Conservation (phyloP, 768 basidiomycete genomes). For the Mycena indigotica region DNA sequence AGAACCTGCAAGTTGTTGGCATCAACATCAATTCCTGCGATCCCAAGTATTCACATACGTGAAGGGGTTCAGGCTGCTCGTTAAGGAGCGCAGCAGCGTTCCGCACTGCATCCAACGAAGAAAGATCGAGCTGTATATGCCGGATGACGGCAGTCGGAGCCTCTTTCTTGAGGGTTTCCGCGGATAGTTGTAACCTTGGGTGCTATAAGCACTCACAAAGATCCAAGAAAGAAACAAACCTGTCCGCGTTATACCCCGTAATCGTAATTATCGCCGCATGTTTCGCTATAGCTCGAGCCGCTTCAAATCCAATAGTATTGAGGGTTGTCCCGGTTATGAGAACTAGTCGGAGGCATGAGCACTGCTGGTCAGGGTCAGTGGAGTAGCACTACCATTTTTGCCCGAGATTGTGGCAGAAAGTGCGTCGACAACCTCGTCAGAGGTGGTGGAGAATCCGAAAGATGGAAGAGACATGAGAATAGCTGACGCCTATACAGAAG, state of each 20-base stretch:
- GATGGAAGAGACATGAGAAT: background rate
- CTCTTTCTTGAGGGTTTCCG: slow-evolving; percentile 1
- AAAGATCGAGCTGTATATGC: slow-evolving; percentile 2
- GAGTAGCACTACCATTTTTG: background rate
- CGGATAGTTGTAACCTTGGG: background rate
- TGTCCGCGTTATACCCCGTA: slow-evolving; percentile 4
- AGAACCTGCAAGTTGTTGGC: slow-evolving; percentile 1
- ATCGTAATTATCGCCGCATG: slow-evolving; percentile 5
- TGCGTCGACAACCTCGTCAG: background rate
- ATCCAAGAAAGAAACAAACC: background rate
- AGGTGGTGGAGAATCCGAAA: background rate
- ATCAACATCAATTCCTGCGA: background rate
- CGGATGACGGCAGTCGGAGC: background rate
- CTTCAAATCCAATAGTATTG: background rate
- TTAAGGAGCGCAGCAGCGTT: slow-evolving; percentile 12
- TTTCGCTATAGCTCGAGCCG: slow-evolving; percentile 5
- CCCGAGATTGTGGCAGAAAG: background rate
- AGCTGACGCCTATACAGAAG: too few relatives aligned
- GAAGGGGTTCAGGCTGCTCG: slow-evolving; percentile 4
- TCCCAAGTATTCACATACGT: background rate
- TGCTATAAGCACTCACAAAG: background rate
- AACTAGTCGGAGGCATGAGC: background rate
- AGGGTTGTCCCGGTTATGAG: slow-evolving; percentile 6
- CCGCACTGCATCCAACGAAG: slow-evolving; percentile 2
- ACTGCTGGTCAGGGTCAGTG: background rate